Conservation (phyloP, 345 rosid genomes). For the Adansonia digitata region DNA sequence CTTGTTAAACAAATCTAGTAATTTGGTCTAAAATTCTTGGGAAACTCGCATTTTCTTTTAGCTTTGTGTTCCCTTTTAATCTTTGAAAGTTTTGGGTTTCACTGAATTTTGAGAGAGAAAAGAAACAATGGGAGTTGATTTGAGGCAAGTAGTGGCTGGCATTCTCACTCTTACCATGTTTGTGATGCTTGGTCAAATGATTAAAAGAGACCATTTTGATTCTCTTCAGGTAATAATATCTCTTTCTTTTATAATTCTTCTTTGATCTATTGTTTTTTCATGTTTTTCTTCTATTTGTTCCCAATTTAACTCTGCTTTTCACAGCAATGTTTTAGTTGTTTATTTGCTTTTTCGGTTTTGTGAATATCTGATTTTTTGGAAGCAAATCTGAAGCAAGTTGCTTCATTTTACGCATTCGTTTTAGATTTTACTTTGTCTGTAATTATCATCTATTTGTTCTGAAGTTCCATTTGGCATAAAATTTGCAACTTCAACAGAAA, state of each 20-base stretch:
- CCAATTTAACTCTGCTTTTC: not conserved
- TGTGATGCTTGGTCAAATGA: slow-evolving; percentile 95
- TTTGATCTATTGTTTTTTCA: slow-evolving; percentile 1
- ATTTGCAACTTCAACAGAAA: not conserved
- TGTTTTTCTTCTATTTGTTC: not conserved
- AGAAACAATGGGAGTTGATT: slow-evolving; percentile 77
- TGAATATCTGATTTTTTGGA: not conserved
- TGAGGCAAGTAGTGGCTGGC: slow-evolving; percentile 93
- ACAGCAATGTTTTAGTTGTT: not conserved
- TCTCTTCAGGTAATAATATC: slow-evolving; percentile 49
- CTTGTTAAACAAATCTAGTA: not conserved
- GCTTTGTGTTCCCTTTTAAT: not conserved
- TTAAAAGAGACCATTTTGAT: slow-evolving; percentile 89
- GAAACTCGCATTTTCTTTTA: not conserved
- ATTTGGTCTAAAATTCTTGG: not conserved
- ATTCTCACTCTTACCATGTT: slow-evolving; percentile 90
- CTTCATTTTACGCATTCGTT: not conserved
- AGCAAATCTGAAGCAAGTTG: slow-evolving; percentile 2
- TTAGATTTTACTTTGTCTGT: not conserved
- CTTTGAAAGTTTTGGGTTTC: not conserved
- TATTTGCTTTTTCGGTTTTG: too few relatives aligned
- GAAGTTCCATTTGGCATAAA: not conserved
- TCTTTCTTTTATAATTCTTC: not conserved
- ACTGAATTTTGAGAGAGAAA: not conserved
- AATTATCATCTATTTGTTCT: not conserved